Percentiles rank a stretch among this genome's conserved stretches.
Evolutionary conservation across 1,284 basidiomycete species (phyloP).

Genomic region (Cryptococcus amylolentus): DNA sequence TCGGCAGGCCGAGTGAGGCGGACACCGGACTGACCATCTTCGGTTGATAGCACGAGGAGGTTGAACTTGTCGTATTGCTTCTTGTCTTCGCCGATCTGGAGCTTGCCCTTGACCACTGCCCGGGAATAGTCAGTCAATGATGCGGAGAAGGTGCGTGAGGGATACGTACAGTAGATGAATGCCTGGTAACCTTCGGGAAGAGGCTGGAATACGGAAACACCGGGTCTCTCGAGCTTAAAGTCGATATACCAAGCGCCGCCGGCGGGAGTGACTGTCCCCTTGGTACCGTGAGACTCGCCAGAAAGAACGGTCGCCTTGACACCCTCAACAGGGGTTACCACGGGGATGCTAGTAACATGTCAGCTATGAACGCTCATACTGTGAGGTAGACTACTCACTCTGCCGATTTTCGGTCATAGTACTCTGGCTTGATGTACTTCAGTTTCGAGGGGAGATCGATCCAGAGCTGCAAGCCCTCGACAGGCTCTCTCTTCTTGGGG

Average conservation of each 20-base stretch:
- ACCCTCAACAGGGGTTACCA: conserved; percentile 68
- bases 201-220: conserved; percentile 72
- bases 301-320: conserved; percentile 80
- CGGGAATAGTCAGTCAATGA: background rate
- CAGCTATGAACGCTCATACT: background rate
- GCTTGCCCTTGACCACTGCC: conserved; percentile 59
- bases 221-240: conserved; percentile 63
- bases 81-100: conserved; percentile 57
- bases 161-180: conserved; percentile 68
- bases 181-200: conserved; percentile 80
- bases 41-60: conserved; percentile 60
- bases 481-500: conserved; percentile 48
- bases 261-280: conserved; percentile 81
- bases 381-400: conserved; percentile 50
- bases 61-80: conserved; percentile 61
- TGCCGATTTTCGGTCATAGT: conserved; percentile 53
- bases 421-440: conserved; percentile 67
- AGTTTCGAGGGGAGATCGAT: conserved; percentile 81
- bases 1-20: conserved; percentile 46
- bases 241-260: conserved; percentile 95
- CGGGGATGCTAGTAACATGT: conserved; percentile 59
- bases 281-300: conserved; percentile 60
- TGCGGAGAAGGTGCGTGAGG: background rate
- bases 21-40: conserved; percentile 41
- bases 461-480: conserved; percentile 83